These are phyloP conservation scores for Mycosphaerella arachidis DNA, from an alignment of 2,329 filamentous ascomycete genomes.

Conservation along the genomic window DNA sequence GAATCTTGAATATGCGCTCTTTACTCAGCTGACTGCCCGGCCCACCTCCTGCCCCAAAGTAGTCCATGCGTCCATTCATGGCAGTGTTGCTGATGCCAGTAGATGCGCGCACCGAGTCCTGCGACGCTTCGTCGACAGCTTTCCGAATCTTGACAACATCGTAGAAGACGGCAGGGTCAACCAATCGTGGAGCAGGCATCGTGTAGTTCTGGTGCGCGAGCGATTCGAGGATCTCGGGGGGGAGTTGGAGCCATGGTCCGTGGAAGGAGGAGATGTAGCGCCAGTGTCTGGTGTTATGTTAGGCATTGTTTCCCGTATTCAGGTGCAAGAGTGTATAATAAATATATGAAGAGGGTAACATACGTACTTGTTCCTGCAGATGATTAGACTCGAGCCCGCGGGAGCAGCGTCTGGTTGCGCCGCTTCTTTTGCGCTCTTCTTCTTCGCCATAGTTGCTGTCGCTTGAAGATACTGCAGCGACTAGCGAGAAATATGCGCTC, in stretches of 20 bases:
- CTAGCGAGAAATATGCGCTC: not conserved
- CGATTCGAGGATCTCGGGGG: conserved; percentile 71
- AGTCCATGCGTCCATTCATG: conserved; percentile 49
- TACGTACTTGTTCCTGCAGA: conserved; percentile 66
- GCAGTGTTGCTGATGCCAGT: conserved; percentile 66
- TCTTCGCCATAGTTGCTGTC: conserved; percentile 29
- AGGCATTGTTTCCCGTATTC: not conserved
- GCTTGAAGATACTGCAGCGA: not conserved
- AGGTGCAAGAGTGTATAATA: not conserved
- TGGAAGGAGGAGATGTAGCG: conserved; percentile 79
- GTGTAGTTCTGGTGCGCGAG: conserved; percentile 77
- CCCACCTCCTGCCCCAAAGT: conserved; percentile 50
- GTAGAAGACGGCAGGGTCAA: conserved; percentile 77
- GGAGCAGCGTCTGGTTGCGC: conserved; percentile 24
- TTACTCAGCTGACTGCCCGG: conserved; percentile 61
- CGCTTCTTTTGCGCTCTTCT: conserved; percentile 25
- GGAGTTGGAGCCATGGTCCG: conserved; percentile 76
- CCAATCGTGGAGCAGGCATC: conserved; percentile 67
- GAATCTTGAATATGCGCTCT: conserved; percentile 72
- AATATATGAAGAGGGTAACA: conserved; percentile 18
- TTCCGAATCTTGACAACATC: conserved; percentile 78
- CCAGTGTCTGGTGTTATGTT: conserved; percentile 47
- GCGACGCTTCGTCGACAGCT: conserved; percentile 74
- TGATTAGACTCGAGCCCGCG: conserved; percentile 51
- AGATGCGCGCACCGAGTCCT: conserved; percentile 70